These are phyloP conservation scores for Beta lomatogona DNA, from an alignment of 179 eudicot species.

Conservation along the genomic window DNA sequence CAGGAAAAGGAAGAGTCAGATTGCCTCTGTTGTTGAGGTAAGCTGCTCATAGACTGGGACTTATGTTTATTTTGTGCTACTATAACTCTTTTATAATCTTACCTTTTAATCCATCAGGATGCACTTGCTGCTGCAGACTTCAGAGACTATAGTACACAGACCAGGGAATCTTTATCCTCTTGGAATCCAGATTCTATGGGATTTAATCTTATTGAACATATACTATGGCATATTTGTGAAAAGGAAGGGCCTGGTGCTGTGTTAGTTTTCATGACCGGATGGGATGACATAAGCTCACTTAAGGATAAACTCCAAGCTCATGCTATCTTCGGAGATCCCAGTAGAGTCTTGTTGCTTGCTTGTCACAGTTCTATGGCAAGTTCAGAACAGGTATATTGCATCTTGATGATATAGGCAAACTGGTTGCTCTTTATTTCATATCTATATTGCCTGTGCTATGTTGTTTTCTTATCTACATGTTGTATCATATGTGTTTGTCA, in stretches of 20 bases:
- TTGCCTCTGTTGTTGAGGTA: slow-evolving; percentile 88
- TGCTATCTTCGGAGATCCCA: slow-evolving; percentile 65
- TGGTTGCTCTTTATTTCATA: background rate
- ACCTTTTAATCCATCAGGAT: slow-evolving; percentile 45
- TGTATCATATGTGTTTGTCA: background rate
- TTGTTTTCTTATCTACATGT: background rate
- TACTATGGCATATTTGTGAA: slow-evolving; percentile 71
- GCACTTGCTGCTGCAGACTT: slow-evolving; percentile 80
- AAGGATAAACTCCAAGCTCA: slow-evolving; percentile 80
- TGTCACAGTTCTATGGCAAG: slow-evolving; percentile 97
- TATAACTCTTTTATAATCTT: slow-evolving; percentile 13
- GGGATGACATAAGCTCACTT: slow-evolving; percentile 91
- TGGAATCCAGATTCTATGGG: slow-evolving; percentile 95
- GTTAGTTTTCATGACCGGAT: slow-evolving; percentile 89
- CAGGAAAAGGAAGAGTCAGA: slow-evolving; percentile 88
- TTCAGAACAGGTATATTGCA: slow-evolving; percentile 71
- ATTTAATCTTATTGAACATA: slow-evolving; percentile 79
- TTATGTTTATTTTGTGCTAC: slow-evolving; percentile 5
- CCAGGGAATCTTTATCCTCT: slow-evolving; percentile 77
- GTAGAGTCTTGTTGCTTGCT: slow-evolving; percentile 75
- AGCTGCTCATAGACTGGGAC: slow-evolving; percentile 3
- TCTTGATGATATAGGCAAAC: background rate
- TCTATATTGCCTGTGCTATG: slow-evolving; percentile 2
- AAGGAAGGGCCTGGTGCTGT: slow-evolving; percentile 79
- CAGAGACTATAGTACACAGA: slow-evolving; percentile 51